Evolutionary conservation across 805 yeast genomes (phyloP), one percentile per base, ranked within the genome.

Genomic region (Nakazawaea sp.): DNA sequence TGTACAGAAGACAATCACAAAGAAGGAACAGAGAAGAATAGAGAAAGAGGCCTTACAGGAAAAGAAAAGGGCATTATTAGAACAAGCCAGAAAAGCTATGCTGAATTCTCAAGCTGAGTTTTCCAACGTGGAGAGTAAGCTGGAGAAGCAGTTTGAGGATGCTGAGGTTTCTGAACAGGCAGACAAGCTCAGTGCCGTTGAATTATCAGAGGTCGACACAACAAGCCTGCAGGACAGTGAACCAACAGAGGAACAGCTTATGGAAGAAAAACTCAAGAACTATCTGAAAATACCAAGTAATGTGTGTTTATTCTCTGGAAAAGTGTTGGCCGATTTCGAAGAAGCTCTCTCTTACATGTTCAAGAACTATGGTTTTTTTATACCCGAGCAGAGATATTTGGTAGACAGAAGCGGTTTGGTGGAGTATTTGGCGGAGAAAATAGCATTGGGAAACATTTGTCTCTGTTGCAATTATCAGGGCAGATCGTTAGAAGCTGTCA

Each of bases 391-490:
- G 43, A 68, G 74, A 12, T 88, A 75, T 50, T 65, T 92, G 33
- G 63, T 59, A 0, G 86, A 89, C 54, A 61, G 74, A 33, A 68
- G 64, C 27, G 97, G 97, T 0, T 65, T 92, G 28, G 57, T 92
- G n/a, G 55, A 61, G 2, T 85, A 84, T 51, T 59, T 92, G 42
- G 85, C 83, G 30, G 92, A 87, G 45, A 80, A 82, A 48, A 75
- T 90, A 38, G 83, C 89, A 8, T 68, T 79, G 30, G 96, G 96
- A 27, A 80, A 85, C 47, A 73, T 81, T 45, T 92, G 98, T 56
- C 59, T 90, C 32, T 72, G 76, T 37, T 92, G 99, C 56, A 66
- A 68, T 23, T 92, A 79, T 54, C 82, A 84, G 57, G 97, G 97
- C n/a, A 72, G 75, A 43, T 75, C 78, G 37, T 53, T 90, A 21